Evolutionary conservation across 2,329 filamentous ascomycete species (phyloP), one percentile per base, ranked within the genome.

Genomic region (Pseudocercospora ulei): DNA sequence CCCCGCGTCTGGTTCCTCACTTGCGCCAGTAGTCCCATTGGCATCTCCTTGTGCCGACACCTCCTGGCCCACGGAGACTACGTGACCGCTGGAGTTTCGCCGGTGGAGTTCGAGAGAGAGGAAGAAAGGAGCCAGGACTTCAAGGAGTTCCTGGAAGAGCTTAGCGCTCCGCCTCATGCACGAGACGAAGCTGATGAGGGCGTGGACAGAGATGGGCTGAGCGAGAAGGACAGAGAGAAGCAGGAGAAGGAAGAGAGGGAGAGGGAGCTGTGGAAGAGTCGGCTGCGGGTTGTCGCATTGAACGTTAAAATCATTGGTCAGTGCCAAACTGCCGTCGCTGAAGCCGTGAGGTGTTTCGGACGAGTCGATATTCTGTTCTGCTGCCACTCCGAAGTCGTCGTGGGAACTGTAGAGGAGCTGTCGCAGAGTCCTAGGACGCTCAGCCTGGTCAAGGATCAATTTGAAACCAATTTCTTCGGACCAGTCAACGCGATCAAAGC

Each of bases 401-500:
- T 96, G 20, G 90, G 88, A 25, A 82, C 85, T 0, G 81, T 96
- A 5, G 90, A 96, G 63, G 90, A 98, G 62, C 69, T 95, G 16
- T 78, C 80, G 1, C 80, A 82, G 18, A 79, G 72, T 14, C 71
- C 72, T 3, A 73, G 77, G 27, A 86, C 84, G 1, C 73, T 80
- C 51, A 85, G 80, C 42, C 72, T 95, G 11, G 80, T 92, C 22
- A 76, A 82, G 45, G 83, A 93, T 56, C 88, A 95, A 60, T 95
- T 96, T 59, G 88, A 96, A 61, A 78, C 78, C 47, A 85, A 93
- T 54, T 96, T 92, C 68, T 96, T 96, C 62, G 85, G 84, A 1
- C 86, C 92, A 41, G 80, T 96, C 60, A 96, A 96, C 63, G 84
- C 93, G 58, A 92, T 96, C 66, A 92, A 90, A 61, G 82, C 87